phyloP scores from a whole-genome alignment of 2,329 filamentous ascomycete species.

The Gliomastix tumulicola region DNA sequence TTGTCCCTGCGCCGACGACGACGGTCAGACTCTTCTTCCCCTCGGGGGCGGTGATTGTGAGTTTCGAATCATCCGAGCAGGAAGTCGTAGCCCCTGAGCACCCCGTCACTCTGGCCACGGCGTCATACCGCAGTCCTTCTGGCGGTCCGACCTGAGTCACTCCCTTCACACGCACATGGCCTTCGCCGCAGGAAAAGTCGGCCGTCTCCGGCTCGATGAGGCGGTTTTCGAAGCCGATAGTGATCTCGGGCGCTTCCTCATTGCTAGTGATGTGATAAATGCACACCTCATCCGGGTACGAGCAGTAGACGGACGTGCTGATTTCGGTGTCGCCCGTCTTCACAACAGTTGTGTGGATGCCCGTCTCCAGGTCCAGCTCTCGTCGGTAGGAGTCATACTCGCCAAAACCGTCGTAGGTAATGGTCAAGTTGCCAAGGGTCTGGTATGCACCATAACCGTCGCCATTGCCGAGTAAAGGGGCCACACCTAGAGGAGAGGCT shows the following conservation, averaged over 20 bases:
- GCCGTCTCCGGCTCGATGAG: conserved; percentile 18
- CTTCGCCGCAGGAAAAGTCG: conserved; percentile 20
- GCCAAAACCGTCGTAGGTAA: conserved; percentile 6
- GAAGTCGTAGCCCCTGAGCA: conserved; percentile 4
- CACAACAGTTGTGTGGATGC: conserved; percentile 4
- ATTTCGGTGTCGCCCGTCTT: conserved; percentile 1
- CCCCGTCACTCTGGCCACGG: conserved; percentile 19
- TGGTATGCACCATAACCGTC: conserved; percentile 9
- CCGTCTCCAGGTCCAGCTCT: conserved; percentile 6
- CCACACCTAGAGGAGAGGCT: conserved; percentile 5
- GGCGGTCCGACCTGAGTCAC: conserved; percentile 29
- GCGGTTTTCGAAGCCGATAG: conserved; percentile 32
- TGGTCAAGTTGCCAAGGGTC: conserved; percentile 9
- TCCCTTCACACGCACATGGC: conserved; percentile 21
- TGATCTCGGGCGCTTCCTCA: conserved; percentile 26
- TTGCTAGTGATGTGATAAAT: conserved; percentile 8
- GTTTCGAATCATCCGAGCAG: conserved; percentile 8
- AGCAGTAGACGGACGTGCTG: conserved; percentile 30
- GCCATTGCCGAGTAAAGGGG: conserved; percentile 5
- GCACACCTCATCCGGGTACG: conserved; percentile 28
- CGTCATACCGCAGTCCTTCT: conserved; percentile 35
- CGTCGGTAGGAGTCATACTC: conserved; percentile 6
- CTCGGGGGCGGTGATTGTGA: conserved; percentile 17
- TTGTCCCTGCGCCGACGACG: conserved; percentile 35
- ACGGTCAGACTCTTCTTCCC: conserved; percentile 21